Conservation (phyloP, 352 stramenopile species). For the Phytopythium vexans region DNA sequence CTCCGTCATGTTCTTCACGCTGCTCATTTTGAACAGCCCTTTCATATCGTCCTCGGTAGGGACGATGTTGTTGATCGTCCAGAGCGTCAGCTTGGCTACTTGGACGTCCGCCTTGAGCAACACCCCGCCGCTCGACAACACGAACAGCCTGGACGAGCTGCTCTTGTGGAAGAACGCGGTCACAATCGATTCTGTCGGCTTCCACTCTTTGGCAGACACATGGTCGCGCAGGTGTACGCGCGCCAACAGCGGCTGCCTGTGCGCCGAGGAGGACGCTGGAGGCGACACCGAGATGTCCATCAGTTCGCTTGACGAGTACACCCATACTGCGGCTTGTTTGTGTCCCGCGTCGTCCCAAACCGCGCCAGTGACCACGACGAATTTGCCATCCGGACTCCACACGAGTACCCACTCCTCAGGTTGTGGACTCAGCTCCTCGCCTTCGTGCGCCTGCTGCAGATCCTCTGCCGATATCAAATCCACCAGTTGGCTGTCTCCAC, state of each 20-base stretch:
- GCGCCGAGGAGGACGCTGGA: background rate
- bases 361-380: slow-evolving; percentile 43
- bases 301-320: slow-evolving; percentile 35
- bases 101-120: slow-evolving; percentile 51
- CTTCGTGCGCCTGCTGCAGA: background rate
- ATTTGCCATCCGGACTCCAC: slow-evolving; percentile 56
- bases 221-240: slow-evolving; percentile 25
- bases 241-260: slow-evolving; percentile 17
- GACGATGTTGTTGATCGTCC: slow-evolving; percentile 19
- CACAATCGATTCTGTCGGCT: slow-evolving; percentile 24
- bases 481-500: slow-evolving; percentile 8
- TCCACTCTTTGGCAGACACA: slow-evolving; percentile 46
- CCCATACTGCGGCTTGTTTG: slow-evolving; percentile 32
- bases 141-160: slow-evolving; percentile 33
- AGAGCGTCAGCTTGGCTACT: slow-evolving; percentile 36
- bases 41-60: slow-evolving; percentile 7
- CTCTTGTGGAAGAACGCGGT: slow-evolving; percentile 36
- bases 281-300: slow-evolving; percentile 9
- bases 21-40: slow-evolving; percentile 31
- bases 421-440: background rate
- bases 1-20: slow-evolving; percentile 40
- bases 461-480: slow-evolving; percentile 14
- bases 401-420: slow-evolving; percentile 20
- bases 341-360: slow-evolving; percentile 11
- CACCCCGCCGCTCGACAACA: slow-evolving; percentile 34